Percentiles rank a stretch among this genome's conserved stretches.
Evolutionary conservation across 306 rosid species (phyloP).

Genomic region (Delonix regia): DNA sequence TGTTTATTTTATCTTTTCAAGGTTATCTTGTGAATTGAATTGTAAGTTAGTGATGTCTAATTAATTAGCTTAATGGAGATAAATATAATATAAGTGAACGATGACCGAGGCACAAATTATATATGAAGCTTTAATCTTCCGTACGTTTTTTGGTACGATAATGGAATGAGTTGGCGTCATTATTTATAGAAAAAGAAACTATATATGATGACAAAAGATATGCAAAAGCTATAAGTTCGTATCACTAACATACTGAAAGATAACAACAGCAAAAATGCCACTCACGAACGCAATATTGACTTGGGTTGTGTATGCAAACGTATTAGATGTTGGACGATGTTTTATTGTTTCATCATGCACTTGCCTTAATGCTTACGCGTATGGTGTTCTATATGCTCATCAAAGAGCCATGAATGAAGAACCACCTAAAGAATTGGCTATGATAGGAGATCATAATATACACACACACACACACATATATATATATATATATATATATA

Average conservation of each 20-base stretch:
- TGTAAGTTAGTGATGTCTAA: slow-evolving; percentile 7
- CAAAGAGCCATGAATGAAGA: too few species aligned
- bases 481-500: too few species aligned
- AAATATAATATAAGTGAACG: slow-evolving; percentile 22
- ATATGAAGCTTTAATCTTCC: not conserved
- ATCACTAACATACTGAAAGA: not conserved
- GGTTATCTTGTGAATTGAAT: too few species aligned
- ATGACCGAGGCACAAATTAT: not conserved
- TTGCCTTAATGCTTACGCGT: slow-evolving; percentile 17
- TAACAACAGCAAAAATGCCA: not conserved
- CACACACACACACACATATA: too few species aligned
- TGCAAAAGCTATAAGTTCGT: not conserved
- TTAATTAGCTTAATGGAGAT: slow-evolving; percentile 7
- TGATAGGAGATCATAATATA: too few species aligned
- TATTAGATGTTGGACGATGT: slow-evolving; percentile 14
- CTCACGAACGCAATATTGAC: not conserved
- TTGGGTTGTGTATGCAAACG: slow-evolving; percentile 2
- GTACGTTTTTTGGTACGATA: not conserved
- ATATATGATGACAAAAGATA: not conserved
- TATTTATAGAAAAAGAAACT: not conserved
- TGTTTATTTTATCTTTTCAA: too few species aligned
- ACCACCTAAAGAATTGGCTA: too few species aligned
- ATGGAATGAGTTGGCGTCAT: not conserved
- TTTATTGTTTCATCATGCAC: not conserved
- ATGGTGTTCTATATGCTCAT: not conserved